phyloP scores from a whole-genome alignment of 2,329 filamentous ascomycete species.

The Chaetomium strumarium region DNA sequence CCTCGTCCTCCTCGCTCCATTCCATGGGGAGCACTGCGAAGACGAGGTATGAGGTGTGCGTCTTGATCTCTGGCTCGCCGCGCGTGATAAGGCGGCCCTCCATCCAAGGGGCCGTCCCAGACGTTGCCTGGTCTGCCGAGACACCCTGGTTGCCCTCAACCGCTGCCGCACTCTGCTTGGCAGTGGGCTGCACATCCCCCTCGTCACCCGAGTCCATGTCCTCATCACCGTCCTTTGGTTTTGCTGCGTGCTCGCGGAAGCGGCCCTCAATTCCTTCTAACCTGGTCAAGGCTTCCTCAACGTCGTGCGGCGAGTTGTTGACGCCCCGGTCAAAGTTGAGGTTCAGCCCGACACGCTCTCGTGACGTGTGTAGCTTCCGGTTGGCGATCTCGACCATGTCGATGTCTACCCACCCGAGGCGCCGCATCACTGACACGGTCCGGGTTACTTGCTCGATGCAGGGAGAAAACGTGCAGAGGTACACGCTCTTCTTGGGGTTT shows the following conservation, averaged over 20 bases:
- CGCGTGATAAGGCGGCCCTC: slow-evolving; percentile 74
- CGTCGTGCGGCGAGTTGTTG: slow-evolving; percentile 64
- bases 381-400: slow-evolving; percentile 88
- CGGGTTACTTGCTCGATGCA: slow-evolving; percentile 94
- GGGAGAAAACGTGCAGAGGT: slow-evolving; percentile 91
- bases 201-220: slow-evolving; percentile 15
- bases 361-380: slow-evolving; percentile 70
- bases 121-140: slow-evolving; percentile 24
- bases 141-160: slow-evolving; percentile 27
- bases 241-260: slow-evolving; percentile 45
- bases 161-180: slow-evolving; percentile 24
- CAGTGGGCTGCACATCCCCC: background rate
- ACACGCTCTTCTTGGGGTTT: slow-evolving; percentile 62
- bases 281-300: slow-evolving; percentile 70
- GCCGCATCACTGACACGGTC: slow-evolving; percentile 74
- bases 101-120: slow-evolving; percentile 53
- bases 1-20: slow-evolving; percentile 81
- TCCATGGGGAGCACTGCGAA: slow-evolving; percentile 85
- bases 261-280: slow-evolving; percentile 68
- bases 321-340: slow-evolving; percentile 60
- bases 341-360: slow-evolving; percentile 72
- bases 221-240: slow-evolving; percentile 30
- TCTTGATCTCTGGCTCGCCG: slow-evolving; percentile 84
- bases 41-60: slow-evolving; percentile 93
- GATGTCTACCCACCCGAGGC: slow-evolving; percentile 83